Percentiles rank a stretch among this genome's conserved stretches.
Conservation (phyloP, 306 rosid species). For the Acacia confusa region DNA sequence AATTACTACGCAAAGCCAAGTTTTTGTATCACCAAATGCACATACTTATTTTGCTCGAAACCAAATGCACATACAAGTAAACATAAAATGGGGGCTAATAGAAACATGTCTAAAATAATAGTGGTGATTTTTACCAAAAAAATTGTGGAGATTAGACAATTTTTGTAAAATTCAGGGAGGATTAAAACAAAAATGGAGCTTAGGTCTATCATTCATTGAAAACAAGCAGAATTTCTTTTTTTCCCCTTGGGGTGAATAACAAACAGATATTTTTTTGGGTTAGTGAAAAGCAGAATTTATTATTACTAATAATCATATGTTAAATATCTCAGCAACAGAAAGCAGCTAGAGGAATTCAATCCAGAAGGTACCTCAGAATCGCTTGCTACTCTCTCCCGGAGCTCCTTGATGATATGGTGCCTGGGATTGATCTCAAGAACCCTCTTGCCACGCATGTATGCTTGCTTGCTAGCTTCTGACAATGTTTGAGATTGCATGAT, state of each 20-base stretch:
- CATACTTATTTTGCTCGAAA: no score
- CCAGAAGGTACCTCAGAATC: slow-evolving; percentile 72
- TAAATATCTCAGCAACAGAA: background rate
- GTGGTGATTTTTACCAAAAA: no score
- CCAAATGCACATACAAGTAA: background rate
- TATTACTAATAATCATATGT: background rate
- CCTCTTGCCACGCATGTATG: slow-evolving; percentile 98
- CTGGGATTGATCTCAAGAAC: slow-evolving; percentile 98
- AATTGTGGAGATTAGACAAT: background rate
- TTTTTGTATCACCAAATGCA: background rate
- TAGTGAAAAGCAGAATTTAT: background rate
- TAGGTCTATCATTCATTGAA: slow-evolving; percentile 25
- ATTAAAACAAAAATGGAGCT: background rate
- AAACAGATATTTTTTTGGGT: background rate
- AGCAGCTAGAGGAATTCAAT: slow-evolving; percentile 4
- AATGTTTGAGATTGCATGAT: slow-evolving; percentile 96
- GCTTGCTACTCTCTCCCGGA: slow-evolving; percentile 79
- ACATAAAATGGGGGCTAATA: background rate
- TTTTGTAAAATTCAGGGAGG: background rate
- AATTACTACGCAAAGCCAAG: background rate
- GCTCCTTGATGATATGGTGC: slow-evolving; percentile 98
- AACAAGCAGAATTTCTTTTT: background rate
- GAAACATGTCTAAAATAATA: background rate
- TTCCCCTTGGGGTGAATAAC: background rate
- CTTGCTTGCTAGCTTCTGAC: slow-evolving; percentile 91